A percentile compares a stretch with the other conserved stretches of the same genome.
Conservation (phyloP, 2,329 filamentous ascomycete species). For the Fusarium pseudocircinatum region DNA sequence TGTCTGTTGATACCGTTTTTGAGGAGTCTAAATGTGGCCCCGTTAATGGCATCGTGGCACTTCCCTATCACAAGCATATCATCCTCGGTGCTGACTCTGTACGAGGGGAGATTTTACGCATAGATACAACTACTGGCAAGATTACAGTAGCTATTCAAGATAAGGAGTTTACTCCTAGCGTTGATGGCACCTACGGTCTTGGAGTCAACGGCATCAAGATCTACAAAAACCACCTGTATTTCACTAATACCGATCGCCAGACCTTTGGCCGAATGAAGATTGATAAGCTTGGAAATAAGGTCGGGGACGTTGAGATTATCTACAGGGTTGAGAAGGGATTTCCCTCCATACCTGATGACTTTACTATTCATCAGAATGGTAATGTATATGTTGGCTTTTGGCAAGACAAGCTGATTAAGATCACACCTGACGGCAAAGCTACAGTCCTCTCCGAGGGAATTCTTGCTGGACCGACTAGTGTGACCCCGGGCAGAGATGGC, state of each 20-base stretch:
- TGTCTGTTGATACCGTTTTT: neutral
- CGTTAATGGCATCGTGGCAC: neutral
- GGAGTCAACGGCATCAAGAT: slow-evolving; percentile 17
- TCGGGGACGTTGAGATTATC: neutral
- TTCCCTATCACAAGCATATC: neutral
- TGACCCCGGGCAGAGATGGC: neutral
- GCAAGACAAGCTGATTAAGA: neutral
- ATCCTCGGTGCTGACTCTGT: slow-evolving; percentile 8
- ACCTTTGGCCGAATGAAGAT: neutral
- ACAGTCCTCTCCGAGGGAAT: neutral
- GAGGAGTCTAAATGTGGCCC: neutral
- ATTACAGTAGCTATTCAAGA: neutral
- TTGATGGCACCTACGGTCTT: neutral
- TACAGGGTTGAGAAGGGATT: neutral
- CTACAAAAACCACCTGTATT: neutral
- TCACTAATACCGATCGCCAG: neutral
- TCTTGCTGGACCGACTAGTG: neutral
- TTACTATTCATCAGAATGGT: neutral
- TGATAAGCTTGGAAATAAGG: neutral
- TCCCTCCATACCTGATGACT: neutral
- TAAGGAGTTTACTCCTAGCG: neutral
- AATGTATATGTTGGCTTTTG: neutral
- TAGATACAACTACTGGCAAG: neutral
- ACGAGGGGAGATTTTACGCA: neutral
- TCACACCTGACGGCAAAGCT: neutral